Conservation (phyloP, 257 asterid species). For the Gentiana dahurica region DNA sequence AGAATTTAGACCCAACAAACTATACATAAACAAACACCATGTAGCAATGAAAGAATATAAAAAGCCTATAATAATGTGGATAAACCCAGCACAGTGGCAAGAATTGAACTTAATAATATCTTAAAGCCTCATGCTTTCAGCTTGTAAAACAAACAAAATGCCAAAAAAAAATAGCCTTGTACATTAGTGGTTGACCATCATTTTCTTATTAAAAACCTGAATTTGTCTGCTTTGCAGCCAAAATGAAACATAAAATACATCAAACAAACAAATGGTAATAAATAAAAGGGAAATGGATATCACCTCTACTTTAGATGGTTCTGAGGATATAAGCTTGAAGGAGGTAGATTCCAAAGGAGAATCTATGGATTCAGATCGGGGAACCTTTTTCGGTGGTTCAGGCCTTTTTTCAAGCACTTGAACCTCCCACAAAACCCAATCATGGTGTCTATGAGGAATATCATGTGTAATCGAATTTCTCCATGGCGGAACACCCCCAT, state of each 20-base stretch:
- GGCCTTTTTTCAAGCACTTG: conserved; percentile 47
- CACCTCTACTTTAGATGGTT: conserved; percentile 17
- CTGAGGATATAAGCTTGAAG: conserved; percentile 26
- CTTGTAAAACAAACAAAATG: no score
- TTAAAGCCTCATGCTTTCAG: no score
- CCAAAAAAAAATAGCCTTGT: no score
- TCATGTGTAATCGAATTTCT: conserved; percentile 86
- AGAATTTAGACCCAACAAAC: no score
- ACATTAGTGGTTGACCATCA: no score
- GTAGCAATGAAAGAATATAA: no score
- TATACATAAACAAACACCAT: no score
- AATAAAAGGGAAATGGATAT: conserved; percentile 4
- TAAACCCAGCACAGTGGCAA: no score
- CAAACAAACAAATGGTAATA: not conserved
- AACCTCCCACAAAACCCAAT: conserved; percentile 72
- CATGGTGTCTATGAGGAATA: conserved; percentile 60
- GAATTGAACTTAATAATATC: no score
- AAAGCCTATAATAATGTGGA: no score
- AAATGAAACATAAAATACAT: not conserved
- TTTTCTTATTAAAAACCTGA: no score
- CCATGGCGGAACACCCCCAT: conserved; percentile 94
- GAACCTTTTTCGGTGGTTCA: conserved; percentile 22
- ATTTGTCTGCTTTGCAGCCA: no score
- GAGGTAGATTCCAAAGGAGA: conserved; percentile 30
- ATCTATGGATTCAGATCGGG: conserved; percentile 20